These are phyloP conservation scores for Rubroshorea leprosula DNA, from an alignment of 345 rosid species.

Conservation along the genomic window DNA sequence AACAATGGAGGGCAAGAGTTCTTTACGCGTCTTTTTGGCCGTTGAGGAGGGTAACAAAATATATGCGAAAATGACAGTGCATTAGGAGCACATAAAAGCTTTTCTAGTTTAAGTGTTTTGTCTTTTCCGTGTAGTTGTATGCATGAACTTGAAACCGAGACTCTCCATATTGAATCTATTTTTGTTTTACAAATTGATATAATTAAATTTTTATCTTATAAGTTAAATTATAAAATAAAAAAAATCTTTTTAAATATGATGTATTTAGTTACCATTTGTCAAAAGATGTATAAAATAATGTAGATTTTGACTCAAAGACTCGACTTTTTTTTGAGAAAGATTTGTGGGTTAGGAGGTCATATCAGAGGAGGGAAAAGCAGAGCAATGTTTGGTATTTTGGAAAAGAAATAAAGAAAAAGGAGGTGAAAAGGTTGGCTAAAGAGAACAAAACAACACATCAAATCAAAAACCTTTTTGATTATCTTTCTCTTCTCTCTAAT, in stretches of 20 bases:
- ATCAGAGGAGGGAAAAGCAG: constrained; percentile 9
- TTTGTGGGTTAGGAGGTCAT: background rate
- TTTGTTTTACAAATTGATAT: too few relatives aligned
- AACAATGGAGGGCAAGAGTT: constrained; percentile 22
- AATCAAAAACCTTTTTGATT: constrained; percentile 36
- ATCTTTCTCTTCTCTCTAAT: constrained; percentile 1
- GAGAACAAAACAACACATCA: constrained; percentile 26
- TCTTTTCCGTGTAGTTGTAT: too few relatives aligned
- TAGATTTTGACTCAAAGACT: too few relatives aligned
- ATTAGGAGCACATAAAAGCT: too few relatives aligned
- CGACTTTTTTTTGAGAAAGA: background rate
- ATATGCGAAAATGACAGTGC: constrained; percentile 23
- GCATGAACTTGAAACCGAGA: too few relatives aligned
- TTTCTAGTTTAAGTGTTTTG: too few relatives aligned
- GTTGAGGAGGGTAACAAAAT: constrained; percentile 12
- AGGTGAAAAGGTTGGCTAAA: constrained; percentile 29
- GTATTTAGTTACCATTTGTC: too few relatives aligned
- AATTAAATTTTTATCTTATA: too few relatives aligned
- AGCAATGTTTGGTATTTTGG: constrained; percentile 16
- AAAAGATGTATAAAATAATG: too few relatives aligned
- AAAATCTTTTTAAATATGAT: too few relatives aligned
- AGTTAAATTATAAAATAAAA: too few relatives aligned
- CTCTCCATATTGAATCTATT: too few relatives aligned
- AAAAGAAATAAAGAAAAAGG: constrained; percentile 16
- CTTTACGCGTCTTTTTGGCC: constrained; percentile 13